phyloP scores from a whole-genome alignment of 352 stramenopile genomes.

The Phytophthora citricola region DNA sequence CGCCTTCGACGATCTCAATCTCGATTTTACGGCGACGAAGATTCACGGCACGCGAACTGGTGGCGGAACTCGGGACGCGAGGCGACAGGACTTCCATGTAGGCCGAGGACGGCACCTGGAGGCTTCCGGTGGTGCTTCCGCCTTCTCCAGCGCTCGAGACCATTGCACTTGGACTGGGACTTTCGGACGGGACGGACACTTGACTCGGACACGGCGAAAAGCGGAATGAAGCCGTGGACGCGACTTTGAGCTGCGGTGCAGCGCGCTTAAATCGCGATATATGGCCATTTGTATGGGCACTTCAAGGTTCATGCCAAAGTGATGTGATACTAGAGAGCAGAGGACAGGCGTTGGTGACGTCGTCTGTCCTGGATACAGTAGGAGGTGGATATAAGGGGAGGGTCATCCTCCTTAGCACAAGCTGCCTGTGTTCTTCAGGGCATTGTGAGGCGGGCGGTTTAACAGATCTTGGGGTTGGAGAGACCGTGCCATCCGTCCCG shows the following conservation, averaged over 20 bases:
- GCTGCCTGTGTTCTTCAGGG: too few species aligned
- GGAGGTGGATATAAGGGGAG: not conserved
- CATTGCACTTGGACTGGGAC: slow-evolving; percentile 23
- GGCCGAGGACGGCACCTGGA: slow-evolving; percentile 21
- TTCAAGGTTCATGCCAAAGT: slow-evolving; percentile 17
- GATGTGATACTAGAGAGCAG: not conserved
- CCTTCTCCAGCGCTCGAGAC: slow-evolving; percentile 24
- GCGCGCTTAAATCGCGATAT: slow-evolving; percentile 26
- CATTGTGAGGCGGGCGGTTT: slow-evolving; percentile 11
- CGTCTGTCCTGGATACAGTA: slow-evolving; percentile 4
- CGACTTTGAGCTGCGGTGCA: not conserved
- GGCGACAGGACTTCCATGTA: slow-evolving; percentile 39
- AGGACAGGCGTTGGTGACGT: slow-evolving; percentile 6
- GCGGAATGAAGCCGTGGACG: slow-evolving; percentile 11
- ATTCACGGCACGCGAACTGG: slow-evolving; percentile 30
- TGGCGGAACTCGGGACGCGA: slow-evolving; percentile 11
- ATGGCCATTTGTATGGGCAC: slow-evolving; percentile 9
- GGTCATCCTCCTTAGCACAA: slow-evolving; percentile 7
- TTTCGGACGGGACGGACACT: slow-evolving; percentile 3
- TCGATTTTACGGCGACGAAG: slow-evolving; percentile 54
- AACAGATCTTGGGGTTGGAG: not conserved
- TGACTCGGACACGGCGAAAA: slow-evolving; percentile 22
- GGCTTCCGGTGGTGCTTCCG: slow-evolving; percentile 17
- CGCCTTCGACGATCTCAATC: slow-evolving; percentile 51
- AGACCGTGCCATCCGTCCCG: slow-evolving; percentile 19